phyloP scores from a whole-genome alignment of 2,329 filamentous ascomycete species.

The Aspergillus ruber region DNA sequence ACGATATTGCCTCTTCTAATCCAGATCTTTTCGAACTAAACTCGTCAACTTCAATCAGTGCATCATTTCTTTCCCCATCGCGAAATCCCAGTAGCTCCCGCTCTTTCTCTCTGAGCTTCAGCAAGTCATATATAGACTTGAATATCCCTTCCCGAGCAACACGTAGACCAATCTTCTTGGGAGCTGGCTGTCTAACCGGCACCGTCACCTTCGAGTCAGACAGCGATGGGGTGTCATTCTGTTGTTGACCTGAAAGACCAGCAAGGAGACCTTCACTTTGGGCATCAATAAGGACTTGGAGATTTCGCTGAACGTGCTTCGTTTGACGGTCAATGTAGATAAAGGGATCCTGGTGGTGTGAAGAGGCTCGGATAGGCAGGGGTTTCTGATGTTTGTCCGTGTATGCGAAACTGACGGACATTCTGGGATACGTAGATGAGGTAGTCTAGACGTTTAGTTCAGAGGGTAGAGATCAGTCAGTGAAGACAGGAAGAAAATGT shows the following conservation, averaged over 20 bases:
- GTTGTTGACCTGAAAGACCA: constrained; percentile 35
- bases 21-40: constrained; percentile 47
- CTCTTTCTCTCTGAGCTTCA: constrained; percentile 52
- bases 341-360: constrained; percentile 36
- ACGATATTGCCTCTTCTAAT: constrained; percentile 45
- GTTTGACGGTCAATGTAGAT: constrained; percentile 48
- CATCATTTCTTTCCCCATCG: constrained; percentile 38
- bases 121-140: constrained; percentile 50
- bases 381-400: constrained; percentile 19
- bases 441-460: background rate
- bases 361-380: constrained; percentile 24
- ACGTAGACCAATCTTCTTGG: constrained; percentile 46
- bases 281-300: constrained; percentile 55
- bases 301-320: constrained; percentile 49
- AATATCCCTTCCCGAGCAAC: constrained; percentile 52
- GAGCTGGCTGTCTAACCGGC: constrained; percentile 32
- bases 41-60: constrained; percentile 45
- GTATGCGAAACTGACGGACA: constrained; percentile 26
- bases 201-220: constrained; percentile 28
- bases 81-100: constrained; percentile 44
- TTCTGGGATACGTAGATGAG: constrained; percentile 6
- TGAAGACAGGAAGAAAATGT: background rate
- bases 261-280: constrained; percentile 53
- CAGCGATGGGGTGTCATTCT: constrained; percentile 39
- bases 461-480: background rate